A percentile compares a stretch with the other conserved stretches of the same genome.
These are phyloP conservation scores for Kazachstania viticola DNA, from an alignment of 805 yeast genomes.

Conservation along the genomic window DNA sequence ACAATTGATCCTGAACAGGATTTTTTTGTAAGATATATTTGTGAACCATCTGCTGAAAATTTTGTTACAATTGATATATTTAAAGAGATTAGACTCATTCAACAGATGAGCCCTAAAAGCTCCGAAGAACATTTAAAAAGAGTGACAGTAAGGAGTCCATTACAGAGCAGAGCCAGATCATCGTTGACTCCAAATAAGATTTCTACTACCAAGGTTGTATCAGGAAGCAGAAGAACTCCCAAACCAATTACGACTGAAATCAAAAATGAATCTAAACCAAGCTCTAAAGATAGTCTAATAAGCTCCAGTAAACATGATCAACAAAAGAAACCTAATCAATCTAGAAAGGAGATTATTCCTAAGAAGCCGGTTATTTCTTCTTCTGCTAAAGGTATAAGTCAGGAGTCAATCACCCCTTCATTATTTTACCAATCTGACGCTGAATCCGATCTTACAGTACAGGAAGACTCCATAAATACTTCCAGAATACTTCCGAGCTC, in stretches of 20 bases:
- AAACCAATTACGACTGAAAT: too few species aligned
- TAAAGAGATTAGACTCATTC: conserved; percentile 11
- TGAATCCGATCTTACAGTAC: too few species aligned
- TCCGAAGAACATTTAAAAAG: conserved; percentile 20
- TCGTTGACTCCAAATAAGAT: neutral
- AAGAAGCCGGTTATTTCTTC: too few species aligned
- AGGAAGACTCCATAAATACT: neutral
- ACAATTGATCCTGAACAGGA: conserved; percentile 14
- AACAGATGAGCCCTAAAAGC: conserved; percentile 14
- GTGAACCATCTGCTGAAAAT: conserved; percentile 24
- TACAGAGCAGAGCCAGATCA: neutral
- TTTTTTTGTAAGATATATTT: conserved; percentile 25
- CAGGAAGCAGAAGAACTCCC: too few species aligned
- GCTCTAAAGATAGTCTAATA: too few species aligned
- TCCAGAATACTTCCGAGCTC: neutral
- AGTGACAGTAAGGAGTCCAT: conserved; percentile 9
- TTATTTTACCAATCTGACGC: too few species aligned
- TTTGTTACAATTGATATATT: conserved; percentile 15
- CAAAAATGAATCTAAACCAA: too few species aligned
- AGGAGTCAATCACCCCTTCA: too few species aligned
- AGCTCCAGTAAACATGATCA: too few species aligned
- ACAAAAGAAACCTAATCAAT: too few species aligned
- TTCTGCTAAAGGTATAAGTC: too few species aligned
- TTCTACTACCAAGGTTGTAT: neutral
- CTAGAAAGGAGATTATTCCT: too few species aligned